These are phyloP conservation scores for Penicillium sp. DNA, from an alignment of 2,329 filamentous ascomycete species.

Conservation along the genomic window DNA sequence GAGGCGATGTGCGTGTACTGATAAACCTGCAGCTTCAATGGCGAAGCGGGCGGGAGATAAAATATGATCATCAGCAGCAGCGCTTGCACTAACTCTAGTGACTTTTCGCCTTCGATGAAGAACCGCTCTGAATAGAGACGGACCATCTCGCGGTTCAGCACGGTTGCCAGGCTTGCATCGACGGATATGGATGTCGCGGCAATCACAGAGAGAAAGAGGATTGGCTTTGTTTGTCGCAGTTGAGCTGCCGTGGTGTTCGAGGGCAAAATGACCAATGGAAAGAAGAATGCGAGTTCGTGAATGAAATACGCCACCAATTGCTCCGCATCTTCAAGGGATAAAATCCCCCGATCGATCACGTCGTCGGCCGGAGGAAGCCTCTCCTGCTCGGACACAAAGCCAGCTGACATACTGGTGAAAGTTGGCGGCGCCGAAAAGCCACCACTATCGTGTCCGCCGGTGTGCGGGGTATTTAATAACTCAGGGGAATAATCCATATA, in stretches of 20 bases:
- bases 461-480: constrained; percentile 17
- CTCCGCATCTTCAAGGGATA: constrained; percentile 34
- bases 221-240: constrained; percentile 52
- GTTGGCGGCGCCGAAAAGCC: constrained; percentile 23
- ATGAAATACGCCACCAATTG: constrained; percentile 35
- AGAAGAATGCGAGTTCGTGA: constrained; percentile 31
- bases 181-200: constrained; percentile 63
- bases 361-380: constrained; percentile 21
- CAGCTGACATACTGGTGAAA: constrained; percentile 19
- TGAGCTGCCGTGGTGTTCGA: constrained; percentile 31
- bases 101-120: constrained; percentile 52
- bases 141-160: constrained; percentile 51
- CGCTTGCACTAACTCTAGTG: constrained; percentile 53
- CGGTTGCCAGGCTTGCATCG: constrained; percentile 43
- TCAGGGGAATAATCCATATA: constrained; percentile 30
- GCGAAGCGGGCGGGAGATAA: constrained; percentile 52
- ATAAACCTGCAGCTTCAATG: constrained; percentile 51
- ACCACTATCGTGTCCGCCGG: constrained; percentile 21
- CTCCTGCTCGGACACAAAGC: constrained; percentile 20
- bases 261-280: constrained; percentile 34
- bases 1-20: constrained; percentile 55
- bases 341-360: constrained; percentile 35
- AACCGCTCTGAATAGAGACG: constrained; percentile 50
- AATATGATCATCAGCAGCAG: constrained; percentile 51
- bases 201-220: constrained; percentile 70